A percentile compares a stretch with the other conserved stretches of the same genome.
Evolutionary conservation across 1,139 yeast species (phyloP).

Genomic region (Sugiyamaella xylanicola): DNA sequence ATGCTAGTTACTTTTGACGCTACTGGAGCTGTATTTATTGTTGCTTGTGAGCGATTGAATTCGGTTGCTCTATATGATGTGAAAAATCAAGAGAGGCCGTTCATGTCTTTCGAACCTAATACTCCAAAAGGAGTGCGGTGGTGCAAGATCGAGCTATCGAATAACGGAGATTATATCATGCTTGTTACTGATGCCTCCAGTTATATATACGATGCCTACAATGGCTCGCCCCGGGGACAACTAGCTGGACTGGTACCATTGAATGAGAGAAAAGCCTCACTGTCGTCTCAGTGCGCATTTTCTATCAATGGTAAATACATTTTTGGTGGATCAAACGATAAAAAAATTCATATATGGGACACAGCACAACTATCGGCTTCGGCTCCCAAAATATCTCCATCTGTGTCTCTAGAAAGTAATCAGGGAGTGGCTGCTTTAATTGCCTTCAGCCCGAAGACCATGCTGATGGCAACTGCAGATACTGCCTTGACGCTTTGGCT

Average conservation of each 20-base stretch:
- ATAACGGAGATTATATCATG: slow-evolving; percentile 75
- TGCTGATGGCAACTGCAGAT: slow-evolving; percentile 83
- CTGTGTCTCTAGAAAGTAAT: slow-evolving; percentile 39
- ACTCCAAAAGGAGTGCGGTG: slow-evolving; percentile 47
- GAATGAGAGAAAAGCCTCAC: slow-evolving; percentile 33
- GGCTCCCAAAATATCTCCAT: slow-evolving; percentile 40
- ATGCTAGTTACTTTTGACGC: slow-evolving; percentile 74
- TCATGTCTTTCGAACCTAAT: slow-evolving; percentile 48
- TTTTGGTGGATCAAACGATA: slow-evolving; percentile 61
- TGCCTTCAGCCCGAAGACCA: slow-evolving; percentile 74
- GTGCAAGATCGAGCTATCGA: slow-evolving; percentile 78
- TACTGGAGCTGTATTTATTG: slow-evolving; percentile 76
- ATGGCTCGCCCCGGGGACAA: slow-evolving; percentile 59
- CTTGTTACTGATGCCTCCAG: slow-evolving; percentile 62
- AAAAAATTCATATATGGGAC: slow-evolving; percentile 66
- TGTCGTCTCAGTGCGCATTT: slow-evolving; percentile 50
- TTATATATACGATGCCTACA: slow-evolving; percentile 69
- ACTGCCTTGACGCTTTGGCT: slow-evolving; percentile 49
- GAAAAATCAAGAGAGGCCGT: slow-evolving; percentile 61
- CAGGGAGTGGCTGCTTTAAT: slow-evolving; percentile 55
- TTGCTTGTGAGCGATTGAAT: slow-evolving; percentile 55
- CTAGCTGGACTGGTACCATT: slow-evolving; percentile 51
- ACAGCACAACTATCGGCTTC: slow-evolving; percentile 37
- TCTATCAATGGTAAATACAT: slow-evolving; percentile 82
- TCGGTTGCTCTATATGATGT: slow-evolving; percentile 63